phyloP scores from a whole-genome alignment of 2,329 filamentous ascomycete genomes.

The Sphaerulina vaccinii region DNA sequence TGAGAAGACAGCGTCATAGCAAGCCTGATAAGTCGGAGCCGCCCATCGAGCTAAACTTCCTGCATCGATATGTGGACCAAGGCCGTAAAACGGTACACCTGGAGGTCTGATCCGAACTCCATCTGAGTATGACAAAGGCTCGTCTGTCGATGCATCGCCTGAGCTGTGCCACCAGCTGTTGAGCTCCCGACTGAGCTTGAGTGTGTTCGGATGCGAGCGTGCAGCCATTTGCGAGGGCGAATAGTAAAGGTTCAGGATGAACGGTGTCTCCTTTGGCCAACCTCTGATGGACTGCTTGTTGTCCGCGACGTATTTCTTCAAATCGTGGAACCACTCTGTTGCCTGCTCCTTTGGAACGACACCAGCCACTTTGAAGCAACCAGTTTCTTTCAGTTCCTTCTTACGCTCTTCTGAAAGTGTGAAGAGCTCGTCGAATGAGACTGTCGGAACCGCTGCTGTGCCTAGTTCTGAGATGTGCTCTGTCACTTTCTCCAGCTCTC shows the following conservation, averaged over 20 bases:
- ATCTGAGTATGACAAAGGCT: slow-evolving; percentile 14
- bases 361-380: slow-evolving; percentile 15
- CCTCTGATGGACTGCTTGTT: slow-evolving; percentile 11
- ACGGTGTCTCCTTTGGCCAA: slow-evolving; percentile 15
- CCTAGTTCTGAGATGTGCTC: slow-evolving; percentile 5
- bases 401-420: slow-evolving; percentile 1
- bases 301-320: slow-evolving; percentile 11
- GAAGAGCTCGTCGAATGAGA: slow-evolving; percentile 9
- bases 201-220: slow-evolving; percentile 11
- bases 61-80: slow-evolving; percentile 15
- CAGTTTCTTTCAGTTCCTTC: slow-evolving; percentile 13
- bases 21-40: slow-evolving; percentile 8
- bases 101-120: slow-evolving; percentile 14
- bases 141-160: not conserved
- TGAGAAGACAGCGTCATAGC: slow-evolving; percentile 9
- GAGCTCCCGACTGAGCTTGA: slow-evolving; percentile 11
- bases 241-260: slow-evolving; percentile 16
- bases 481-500: slow-evolving; percentile 8
- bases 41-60: slow-evolving; percentile 13
- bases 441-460: slow-evolving; percentile 7
- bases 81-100: slow-evolving; percentile 12
- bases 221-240: slow-evolving; percentile 14
- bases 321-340: slow-evolving; percentile 8
- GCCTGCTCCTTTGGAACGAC: slow-evolving; percentile 13
- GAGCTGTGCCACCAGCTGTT: slow-evolving; percentile 16